phyloP scores from a whole-genome alignment of 2,329 filamentous ascomycete genomes.

The Neocucurbitaria cava region DNA sequence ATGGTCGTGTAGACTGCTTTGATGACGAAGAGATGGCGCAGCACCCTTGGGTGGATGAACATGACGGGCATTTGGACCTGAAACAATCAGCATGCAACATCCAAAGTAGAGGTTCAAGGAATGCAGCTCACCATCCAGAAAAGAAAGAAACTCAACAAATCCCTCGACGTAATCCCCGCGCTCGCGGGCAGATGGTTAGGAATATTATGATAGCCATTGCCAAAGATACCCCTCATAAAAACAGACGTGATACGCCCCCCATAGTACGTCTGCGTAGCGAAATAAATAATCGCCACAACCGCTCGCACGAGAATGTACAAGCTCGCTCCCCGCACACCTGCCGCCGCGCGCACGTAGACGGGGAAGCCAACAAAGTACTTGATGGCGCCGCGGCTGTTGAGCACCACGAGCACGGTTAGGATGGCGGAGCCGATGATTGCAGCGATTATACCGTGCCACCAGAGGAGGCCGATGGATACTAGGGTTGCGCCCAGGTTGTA shows the following conservation, averaged over 20 bases:
- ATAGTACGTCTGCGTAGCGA: constrained; percentile 27
- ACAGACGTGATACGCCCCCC: constrained; percentile 27
- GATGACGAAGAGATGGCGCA: constrained; percentile 28
- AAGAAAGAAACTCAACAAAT: constrained; percentile 38
- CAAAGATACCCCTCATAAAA: constrained; percentile 27
- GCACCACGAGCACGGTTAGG: constrained; percentile 21
- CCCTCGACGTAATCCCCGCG: constrained; percentile 48
- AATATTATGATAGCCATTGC: constrained; percentile 38
- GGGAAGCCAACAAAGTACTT: constrained; percentile 29
- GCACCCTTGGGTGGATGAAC: constrained; percentile 32
- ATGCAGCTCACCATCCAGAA: constrained; percentile 23
- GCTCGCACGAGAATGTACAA: constrained; percentile 26
- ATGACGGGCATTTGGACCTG: constrained; percentile 34
- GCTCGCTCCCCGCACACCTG: constrained; percentile 25
- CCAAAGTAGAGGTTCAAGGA: background rate
- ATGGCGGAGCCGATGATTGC: constrained; percentile 24
- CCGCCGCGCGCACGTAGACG: constrained; percentile 24
- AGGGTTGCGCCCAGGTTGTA: constrained; percentile 29
- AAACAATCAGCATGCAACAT: constrained; percentile 1
- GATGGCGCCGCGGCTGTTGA: constrained; percentile 27
- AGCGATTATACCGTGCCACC: constrained; percentile 28
- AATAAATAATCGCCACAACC: constrained; percentile 27
- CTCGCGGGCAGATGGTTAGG: constrained; percentile 54
- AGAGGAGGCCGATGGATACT: constrained; percentile 24
- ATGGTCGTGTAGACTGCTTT: constrained; percentile 25